Base-by-base conservation (phyloP, 148 eudicot species). In the Nepenthes mirabilis region DNA sequence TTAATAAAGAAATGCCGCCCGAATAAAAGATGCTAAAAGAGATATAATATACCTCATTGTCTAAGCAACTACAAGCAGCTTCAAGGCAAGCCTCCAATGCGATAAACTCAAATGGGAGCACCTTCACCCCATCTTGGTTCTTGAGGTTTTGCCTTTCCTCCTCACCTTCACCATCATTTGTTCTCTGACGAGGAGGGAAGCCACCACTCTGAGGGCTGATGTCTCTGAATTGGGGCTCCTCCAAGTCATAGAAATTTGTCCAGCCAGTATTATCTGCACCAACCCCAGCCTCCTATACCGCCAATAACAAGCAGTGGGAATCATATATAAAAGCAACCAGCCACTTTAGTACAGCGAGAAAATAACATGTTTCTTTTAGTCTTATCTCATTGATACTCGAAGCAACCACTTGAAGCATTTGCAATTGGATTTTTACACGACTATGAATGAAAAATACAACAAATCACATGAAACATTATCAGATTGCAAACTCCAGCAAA, bases 61-160 rank as follows among this genome's bases (percentile, higher is more conserved):
- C 99, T 82, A 93, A 76, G 70, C 82, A 80, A 68, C 87, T 84
- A 62, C 99, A 88, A 61, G 96, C 87, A 72, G 96, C 96, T 75
- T 93, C 96, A 36, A 93, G 96, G 71, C 99, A 93, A 32, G 99
- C 91, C 72, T 93, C 99, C 66, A 93, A 74, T 33, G 96, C 91
- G 69, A 93, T 82, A 70, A 93, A 93, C 80, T 93, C 99, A 68
- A 93, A 93, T 1, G 99, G 99, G 61, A 88, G 96, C 57, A 84
- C 82, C 72, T 86, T 88, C 23, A 71, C 81, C 34, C 83, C 95
- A 65, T 88, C 94, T 56, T 62, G 79, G 43, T 83, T 86, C 60
- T 81, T 86, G 56, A 73, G 64, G 63, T 81, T 79, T 65, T 71
- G 85, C 58, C 78, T 88, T 43, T 70, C 83, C 61, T 83, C 95